phyloP scores from a whole-genome alignment of 176 grass and related monocot genomes.

The Echinochloa phyllopogon region DNA sequence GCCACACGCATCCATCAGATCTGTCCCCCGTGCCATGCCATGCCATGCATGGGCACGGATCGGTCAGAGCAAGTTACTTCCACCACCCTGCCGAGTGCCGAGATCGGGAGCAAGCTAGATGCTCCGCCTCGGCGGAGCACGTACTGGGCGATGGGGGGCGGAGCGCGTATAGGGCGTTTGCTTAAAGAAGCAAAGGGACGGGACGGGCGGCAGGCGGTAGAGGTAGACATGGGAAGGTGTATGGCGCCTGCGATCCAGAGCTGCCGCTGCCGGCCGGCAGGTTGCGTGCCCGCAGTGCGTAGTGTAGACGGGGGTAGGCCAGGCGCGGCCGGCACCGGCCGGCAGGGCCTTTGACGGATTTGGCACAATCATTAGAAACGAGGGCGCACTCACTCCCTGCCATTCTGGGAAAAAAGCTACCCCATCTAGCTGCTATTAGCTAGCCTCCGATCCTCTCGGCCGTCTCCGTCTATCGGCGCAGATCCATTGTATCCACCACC shows the following conservation, averaged over 20 bases:
- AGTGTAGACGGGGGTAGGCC: neutral
- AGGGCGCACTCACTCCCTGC: conserved; percentile 61
- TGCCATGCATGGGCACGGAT: conserved; percentile 26
- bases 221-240: conserved; percentile 50
- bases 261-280: neutral
- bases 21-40: conserved; percentile 17
- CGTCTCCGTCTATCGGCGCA: too few species aligned
- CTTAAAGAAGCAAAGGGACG: conserved; percentile 43
- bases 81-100: neutral
- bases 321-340: neutral
- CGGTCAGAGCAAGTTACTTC: conserved; percentile 26
- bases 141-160: neutral
- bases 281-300: neutral
- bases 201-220: conserved; percentile 26
- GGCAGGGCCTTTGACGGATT: conserved; percentile 61
- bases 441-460: neutral
- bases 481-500: too few species aligned
- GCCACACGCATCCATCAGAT: conserved; percentile 43
- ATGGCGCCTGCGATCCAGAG: neutral
- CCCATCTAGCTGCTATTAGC: neutral
- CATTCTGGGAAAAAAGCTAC: conserved; percentile 52
- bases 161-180: conserved; percentile 32
- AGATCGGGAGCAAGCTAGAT: neutral
- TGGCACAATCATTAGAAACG: conserved; percentile 81
- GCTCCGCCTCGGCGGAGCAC: neutral